phyloP scores from a whole-genome alignment of 371 early-diverging fungal species.

The Actinomortierella wolfii region DNA sequence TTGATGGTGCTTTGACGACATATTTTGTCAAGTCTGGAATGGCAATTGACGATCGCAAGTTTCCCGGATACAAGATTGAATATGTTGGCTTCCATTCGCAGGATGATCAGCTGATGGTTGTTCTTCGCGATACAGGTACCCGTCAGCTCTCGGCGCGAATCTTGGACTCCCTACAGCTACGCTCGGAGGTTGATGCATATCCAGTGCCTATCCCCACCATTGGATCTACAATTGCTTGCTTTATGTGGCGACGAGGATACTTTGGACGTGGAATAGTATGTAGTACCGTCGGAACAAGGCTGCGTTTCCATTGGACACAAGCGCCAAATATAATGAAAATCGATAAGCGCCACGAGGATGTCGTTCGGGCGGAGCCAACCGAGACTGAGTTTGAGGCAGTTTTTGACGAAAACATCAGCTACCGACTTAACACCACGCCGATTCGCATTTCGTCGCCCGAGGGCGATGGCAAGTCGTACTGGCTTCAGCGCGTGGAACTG shows the following conservation, averaged over 20 bases:
- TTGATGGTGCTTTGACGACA: constrained; percentile 39
- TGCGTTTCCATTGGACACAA: constrained; percentile 29
- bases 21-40: constrained; percentile 44
- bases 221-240: constrained; percentile 19
- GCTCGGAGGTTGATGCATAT: constrained; percentile 21
- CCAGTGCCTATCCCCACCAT: constrained; percentile 34
- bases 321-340: constrained; percentile 22
- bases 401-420: constrained; percentile 18
- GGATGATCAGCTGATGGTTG: constrained; percentile 37
- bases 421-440: constrained; percentile 17
- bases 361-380: constrained; percentile 15
- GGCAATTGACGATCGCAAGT: constrained; percentile 47
- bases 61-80: constrained; percentile 43
- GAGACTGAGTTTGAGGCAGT: constrained; percentile 22
- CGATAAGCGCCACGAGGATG: constrained; percentile 9
- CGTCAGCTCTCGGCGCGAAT: constrained; percentile 25
- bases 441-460: constrained; percentile 35
- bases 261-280: constrained; percentile 34
- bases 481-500: constrained; percentile 41
- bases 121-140: constrained; percentile 26
- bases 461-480: constrained; percentile 40
- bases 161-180: constrained; percentile 40
- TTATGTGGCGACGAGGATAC: constrained; percentile 21
- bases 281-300: constrained; percentile 24
- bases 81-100: constrained; percentile 30